These are phyloP conservation scores for Paecilomyces niveus DNA, from an alignment of 2,329 filamentous ascomycete genomes.

Conservation along the genomic window DNA sequence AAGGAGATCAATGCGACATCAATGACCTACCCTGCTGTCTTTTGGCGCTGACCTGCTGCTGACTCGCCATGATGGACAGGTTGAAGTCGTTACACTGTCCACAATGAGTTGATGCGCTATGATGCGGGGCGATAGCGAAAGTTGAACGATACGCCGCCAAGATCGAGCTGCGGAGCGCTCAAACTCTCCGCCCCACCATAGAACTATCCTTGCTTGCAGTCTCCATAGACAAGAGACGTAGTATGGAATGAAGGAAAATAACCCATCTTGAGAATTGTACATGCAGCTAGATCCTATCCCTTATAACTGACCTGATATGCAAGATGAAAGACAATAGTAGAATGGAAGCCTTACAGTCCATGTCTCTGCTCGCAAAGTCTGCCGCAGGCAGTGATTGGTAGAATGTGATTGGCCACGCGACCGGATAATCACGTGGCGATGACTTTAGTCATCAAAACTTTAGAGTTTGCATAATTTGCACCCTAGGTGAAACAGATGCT, in stretches of 20 bases:
- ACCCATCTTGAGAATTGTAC: too few relatives aligned
- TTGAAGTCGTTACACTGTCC: constrained; percentile 5
- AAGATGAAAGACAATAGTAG: too few relatives aligned
- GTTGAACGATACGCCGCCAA: background rate
- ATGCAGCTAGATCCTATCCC: too few relatives aligned
- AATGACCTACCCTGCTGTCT: constrained; percentile 40
- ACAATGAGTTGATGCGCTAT: constrained; percentile 20
- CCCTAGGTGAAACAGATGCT: background rate
- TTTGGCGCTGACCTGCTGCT: constrained; percentile 33
- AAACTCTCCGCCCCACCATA: background rate
- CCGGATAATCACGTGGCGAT: constrained; percentile 15
- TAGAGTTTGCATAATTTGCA: constrained; percentile 24
- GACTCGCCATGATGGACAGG: constrained; percentile 30
- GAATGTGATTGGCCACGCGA: too few relatives aligned
- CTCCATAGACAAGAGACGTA: too few relatives aligned
- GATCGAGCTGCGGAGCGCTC: background rate
- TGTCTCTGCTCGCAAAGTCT: too few relatives aligned
- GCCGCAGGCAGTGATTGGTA: too few relatives aligned
- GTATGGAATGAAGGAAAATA: too few relatives aligned
- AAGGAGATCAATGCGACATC: background rate
- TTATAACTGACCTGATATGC: too few relatives aligned
- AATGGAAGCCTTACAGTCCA: background rate
- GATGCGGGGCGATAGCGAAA: constrained; percentile 20
- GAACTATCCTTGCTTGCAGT: background rate
- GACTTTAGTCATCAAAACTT: background rate